These are phyloP conservation scores for Sesbania bispinosa DNA, from an alignment of 306 rosid genomes.

Conservation along the genomic window DNA sequence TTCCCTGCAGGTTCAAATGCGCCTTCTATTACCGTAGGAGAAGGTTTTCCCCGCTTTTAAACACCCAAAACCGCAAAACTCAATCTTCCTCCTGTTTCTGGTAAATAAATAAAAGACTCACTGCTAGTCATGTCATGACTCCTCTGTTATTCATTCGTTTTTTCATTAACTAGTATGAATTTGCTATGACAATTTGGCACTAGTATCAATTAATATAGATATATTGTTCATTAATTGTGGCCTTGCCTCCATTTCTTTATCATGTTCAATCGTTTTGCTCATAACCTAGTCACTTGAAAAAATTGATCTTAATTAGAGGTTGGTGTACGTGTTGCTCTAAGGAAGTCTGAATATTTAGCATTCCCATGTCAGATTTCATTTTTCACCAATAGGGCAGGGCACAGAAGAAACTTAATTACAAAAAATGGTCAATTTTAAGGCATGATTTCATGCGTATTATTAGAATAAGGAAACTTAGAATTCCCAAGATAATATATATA, in stretches of 20 bases:
- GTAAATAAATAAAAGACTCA: background rate
- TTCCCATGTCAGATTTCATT: background rate
- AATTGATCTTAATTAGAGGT: background rate
- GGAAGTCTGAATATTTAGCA: background rate
- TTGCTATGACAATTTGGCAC: background rate
- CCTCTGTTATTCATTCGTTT: background rate
- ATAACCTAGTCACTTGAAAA: too few species aligned
- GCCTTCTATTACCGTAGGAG: background rate
- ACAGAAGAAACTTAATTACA: background rate
- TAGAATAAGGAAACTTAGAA: constrained; percentile 31
- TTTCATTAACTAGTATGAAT: background rate
- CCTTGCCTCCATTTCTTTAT: background rate
- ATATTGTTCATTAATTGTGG: constrained; percentile 2
- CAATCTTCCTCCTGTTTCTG: constrained; percentile 33
- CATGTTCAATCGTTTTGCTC: too few species aligned
- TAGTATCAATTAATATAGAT: background rate
- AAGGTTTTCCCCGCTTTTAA: background rate
- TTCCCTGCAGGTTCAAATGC: constrained; percentile 29
- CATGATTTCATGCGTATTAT: constrained; percentile 23
- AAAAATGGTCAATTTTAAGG: constrained; percentile 10
- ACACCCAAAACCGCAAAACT: constrained; percentile 23
- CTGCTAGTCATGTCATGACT: constrained; percentile 1
- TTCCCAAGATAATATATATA: constrained; percentile 25
- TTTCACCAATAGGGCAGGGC: background rate
- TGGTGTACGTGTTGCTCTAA: background rate